Evolutionary conservation across 2,329 filamentous ascomycete species (phyloP).

Genomic region (Penicillium paneum): DNA sequence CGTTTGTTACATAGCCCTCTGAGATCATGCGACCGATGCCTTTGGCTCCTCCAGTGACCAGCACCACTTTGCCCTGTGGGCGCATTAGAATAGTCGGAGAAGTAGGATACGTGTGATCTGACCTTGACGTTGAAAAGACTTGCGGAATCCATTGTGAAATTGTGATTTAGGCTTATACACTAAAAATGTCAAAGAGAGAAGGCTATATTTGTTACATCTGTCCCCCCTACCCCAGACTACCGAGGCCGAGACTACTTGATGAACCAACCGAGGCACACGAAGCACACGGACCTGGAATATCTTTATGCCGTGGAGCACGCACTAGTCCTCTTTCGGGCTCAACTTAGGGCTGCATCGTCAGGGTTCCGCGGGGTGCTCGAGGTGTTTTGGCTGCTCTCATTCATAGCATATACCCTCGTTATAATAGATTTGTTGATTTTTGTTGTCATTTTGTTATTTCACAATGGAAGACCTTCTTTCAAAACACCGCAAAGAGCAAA

Average conservation of each 20-base stretch:
- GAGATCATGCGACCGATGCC: slow-evolving; percentile 56
- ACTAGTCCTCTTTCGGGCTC: slow-evolving; percentile 21
- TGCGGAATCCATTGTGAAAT: slow-evolving; percentile 50
- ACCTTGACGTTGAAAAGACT: slow-evolving; percentile 61
- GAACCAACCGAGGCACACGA: slow-evolving; percentile 25
- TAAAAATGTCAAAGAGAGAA: not conserved
- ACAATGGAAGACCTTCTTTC: slow-evolving; percentile 72
- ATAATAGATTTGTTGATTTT: not conserved
- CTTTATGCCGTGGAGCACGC: slow-evolving; percentile 6
- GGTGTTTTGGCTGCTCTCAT: slow-evolving; percentile 4
- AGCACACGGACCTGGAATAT: slow-evolving; percentile 13
- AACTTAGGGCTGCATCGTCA: slow-evolving; percentile 27
- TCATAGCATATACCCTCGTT: slow-evolving; percentile 6
- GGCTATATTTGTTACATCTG: slow-evolving; percentile 7
- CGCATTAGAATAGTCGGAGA: slow-evolving; percentile 38
- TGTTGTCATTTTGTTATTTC: not conserved
- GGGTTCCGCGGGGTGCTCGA: slow-evolving; percentile 30
- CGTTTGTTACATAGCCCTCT: slow-evolving; percentile 53
- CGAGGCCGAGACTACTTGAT: slow-evolving; percentile 21
- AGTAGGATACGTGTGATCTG: slow-evolving; percentile 44
- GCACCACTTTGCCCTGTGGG: slow-evolving; percentile 44
- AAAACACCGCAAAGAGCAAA: slow-evolving; percentile 82
- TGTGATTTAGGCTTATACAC: slow-evolving; percentile 1
- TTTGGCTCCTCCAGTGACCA: slow-evolving; percentile 52
- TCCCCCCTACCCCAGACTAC: slow-evolving; percentile 13